Conservation (phyloP, 2,329 filamentous ascomycete species). For the Sarocladium brachiariae region DNA sequence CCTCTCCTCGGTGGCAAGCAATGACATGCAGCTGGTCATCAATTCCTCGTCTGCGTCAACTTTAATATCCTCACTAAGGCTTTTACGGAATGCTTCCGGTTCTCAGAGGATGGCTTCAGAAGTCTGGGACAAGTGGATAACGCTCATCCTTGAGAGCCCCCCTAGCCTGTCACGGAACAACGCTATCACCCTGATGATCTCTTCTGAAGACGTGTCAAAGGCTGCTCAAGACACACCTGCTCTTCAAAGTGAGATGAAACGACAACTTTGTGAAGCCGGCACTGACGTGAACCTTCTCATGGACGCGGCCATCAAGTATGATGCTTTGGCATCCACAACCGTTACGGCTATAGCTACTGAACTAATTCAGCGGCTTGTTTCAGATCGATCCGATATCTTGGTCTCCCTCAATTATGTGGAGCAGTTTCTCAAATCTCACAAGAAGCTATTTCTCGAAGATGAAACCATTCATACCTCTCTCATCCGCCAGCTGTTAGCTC, state of each 20-base stretch:
- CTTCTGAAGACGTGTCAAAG: constrained; percentile 24
- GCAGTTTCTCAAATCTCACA: constrained; percentile 37
- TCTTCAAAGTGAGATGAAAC: constrained; percentile 41
- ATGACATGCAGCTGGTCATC: constrained; percentile 50
- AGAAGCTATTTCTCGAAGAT: constrained; percentile 36
- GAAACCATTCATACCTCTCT: constrained; percentile 41
- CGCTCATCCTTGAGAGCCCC: constrained; percentile 30
- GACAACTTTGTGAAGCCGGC: constrained; percentile 32
- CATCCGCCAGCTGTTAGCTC: constrained; percentile 44
- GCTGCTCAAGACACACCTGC: constrained; percentile 21
- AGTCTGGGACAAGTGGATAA: constrained; percentile 39
- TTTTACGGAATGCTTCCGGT: constrained; percentile 38
- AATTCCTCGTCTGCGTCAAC: constrained; percentile 61
- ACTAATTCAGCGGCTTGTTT: constrained; percentile 25
- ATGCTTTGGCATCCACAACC: constrained; percentile 29
- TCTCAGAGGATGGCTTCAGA: constrained; percentile 29
- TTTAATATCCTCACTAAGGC: constrained; percentile 58
- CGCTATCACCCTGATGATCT: constrained; percentile 40
- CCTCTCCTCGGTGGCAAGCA: constrained; percentile 43
- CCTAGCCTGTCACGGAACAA: constrained; percentile 18
- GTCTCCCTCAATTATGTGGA: constrained; percentile 39
- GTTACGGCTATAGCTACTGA: constrained; percentile 27
- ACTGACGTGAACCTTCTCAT: constrained; percentile 32
- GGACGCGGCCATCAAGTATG: constrained; percentile 38
- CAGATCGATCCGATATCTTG: constrained; percentile 20